These are phyloP conservation scores for Lipomyces oligophaga DNA, from an alignment of 805 yeast species.

Conservation along the genomic window DNA sequence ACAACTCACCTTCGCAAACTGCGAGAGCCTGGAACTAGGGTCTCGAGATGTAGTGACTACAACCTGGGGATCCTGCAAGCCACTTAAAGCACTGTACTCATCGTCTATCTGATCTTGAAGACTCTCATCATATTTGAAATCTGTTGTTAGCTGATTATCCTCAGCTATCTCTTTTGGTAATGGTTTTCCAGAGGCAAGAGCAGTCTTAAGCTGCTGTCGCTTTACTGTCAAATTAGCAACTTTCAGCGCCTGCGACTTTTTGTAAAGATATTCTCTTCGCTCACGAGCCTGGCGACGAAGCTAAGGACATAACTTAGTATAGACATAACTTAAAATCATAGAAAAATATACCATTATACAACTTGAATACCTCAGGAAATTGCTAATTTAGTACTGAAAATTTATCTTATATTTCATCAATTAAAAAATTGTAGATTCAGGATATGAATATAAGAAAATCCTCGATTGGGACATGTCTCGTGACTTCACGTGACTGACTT, in stretches of 20 bases:
- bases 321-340: too few relatives aligned
- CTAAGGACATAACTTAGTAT: too few relatives aligned
- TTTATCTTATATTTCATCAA: too few relatives aligned
- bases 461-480: too few relatives aligned
- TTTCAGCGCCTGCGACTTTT: constrained; percentile 84
- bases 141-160: constrained; percentile 73
- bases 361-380: too few relatives aligned
- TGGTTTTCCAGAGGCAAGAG: constrained; percentile 87
- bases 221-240: constrained; percentile 83
- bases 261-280: constrained; percentile 86
- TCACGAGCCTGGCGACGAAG: constrained; percentile 89
- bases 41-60: constrained; percentile 92
- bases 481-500: too few relatives aligned
- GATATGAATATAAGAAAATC: too few relatives aligned
- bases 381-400: too few relatives aligned
- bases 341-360: too few relatives aligned
- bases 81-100: constrained; percentile 83
- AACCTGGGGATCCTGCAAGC: constrained; percentile 83
- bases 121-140: constrained; percentile 83
- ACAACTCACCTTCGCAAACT: constrained; percentile 62
- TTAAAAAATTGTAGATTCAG: too few relatives aligned
- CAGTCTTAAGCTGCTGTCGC: constrained; percentile 78
- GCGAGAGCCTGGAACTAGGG: constrained; percentile 79
- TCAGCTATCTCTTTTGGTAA: constrained; percentile 87
- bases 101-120: constrained; percentile 66